Evolutionary conservation across 2,329 filamentous ascomycete genomes (phyloP).

Genomic region (Trichoderma koningiopsis): DNA sequence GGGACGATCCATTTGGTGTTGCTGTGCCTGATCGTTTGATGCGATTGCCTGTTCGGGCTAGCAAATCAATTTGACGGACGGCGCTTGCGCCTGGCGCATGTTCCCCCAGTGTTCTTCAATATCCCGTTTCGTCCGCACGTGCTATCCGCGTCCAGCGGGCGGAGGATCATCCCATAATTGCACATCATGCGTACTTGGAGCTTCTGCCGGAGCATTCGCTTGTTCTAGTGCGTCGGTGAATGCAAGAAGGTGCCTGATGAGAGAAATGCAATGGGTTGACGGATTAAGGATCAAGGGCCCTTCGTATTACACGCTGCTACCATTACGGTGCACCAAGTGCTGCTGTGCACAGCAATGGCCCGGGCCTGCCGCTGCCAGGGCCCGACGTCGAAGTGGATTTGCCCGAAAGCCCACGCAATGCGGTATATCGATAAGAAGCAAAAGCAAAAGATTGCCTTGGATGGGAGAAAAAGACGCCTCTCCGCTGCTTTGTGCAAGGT

Average conservation of each 20-base stretch:
- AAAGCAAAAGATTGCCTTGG: not conserved
- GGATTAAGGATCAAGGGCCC: not conserved
- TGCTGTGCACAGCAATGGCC: not conserved
- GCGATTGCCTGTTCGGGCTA: conserved; percentile 18
- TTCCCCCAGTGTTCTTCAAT: conserved; percentile 13
- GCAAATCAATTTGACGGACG: not conserved
- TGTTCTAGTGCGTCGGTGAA: conserved; percentile 14
- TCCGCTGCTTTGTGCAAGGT: conserved; percentile 7
- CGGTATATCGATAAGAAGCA: conserved; percentile 13
- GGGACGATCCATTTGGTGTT: conserved; percentile 8
- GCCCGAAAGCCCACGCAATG: not conserved
- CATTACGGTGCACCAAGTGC: not conserved
- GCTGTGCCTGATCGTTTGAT: conserved; percentile 19
- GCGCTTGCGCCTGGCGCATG: conserved; percentile 1
- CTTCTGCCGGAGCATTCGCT: conserved; percentile 7
- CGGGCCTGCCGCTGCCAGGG: conserved; percentile 9
- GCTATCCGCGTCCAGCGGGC: not conserved
- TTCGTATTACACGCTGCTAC: conserved; percentile 4
- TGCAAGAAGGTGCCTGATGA: not conserved
- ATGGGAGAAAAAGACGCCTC: conserved; percentile 8
- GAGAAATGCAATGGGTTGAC: not conserved
- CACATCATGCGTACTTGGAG: not conserved
- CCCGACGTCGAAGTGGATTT: not conserved
- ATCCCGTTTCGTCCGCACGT: conserved; percentile 15
- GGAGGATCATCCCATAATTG: conserved; percentile 20